Evolutionary conservation across 2,329 filamentous ascomycete genomes (phyloP), one percentile per base, ranked within the genome.

Genomic region (Cladosporium velox): DNA sequence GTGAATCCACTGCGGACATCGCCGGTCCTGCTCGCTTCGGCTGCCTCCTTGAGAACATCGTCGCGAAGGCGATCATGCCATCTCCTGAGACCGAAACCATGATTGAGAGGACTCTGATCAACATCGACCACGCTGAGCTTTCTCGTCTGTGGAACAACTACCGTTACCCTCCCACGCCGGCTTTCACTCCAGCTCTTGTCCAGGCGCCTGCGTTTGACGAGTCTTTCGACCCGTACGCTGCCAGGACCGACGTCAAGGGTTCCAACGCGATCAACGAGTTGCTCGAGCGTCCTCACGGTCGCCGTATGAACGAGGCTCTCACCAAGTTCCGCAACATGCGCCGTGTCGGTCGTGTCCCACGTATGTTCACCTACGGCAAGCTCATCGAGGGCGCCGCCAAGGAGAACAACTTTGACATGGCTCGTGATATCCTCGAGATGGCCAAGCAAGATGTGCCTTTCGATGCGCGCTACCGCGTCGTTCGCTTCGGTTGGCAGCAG

Each of bases 281-380:
- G 71, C 86, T 98, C 26, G 94, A 98, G 81, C 91, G 90, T 73
- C 86, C 87, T 47, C 88, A 89, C 72, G 90, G 90, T 59, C 88
- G 90, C 67, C 71, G 74, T 44, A 84, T 97, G 67, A 90, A 90
- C 69, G 92, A 97, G 70, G 92, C 93, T 41, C 81, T 98, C 68
- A 85, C 84, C 69, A 90, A 92, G 72, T 92, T 98, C 80, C 91
- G 90, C 77, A 97, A 96, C 80, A 97, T 97, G 83, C 93, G 95
- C 70, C 92, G 93, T 67, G 88, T 91, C 74, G 93, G 94, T 69
- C 90, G 93, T 75, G 93, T 97, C 77, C 93, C 94, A 62, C 89
- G 94, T 67, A 98, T 98, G 81, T 95, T 97, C 78, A 97, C 93
- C 1, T 97, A 98, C 73, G 93, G 93, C 59, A 98, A 97, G 85